Evolutionary conservation across 257 asterid species (phyloP).

Genomic region (Verbascum thapsus): DNA sequence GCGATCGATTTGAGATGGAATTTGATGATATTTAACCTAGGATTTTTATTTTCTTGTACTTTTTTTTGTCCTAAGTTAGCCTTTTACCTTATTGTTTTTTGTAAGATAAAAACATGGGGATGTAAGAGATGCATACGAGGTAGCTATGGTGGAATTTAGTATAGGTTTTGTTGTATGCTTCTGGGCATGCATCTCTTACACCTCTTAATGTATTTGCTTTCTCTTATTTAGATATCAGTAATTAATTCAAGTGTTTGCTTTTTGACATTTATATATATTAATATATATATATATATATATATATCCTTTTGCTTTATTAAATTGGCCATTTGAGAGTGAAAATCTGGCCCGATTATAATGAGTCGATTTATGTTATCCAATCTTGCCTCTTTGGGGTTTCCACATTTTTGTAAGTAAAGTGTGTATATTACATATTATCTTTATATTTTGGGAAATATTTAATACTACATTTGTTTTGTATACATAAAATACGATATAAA

Average conservation of each 20-base stretch:
- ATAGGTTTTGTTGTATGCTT: constrained; percentile 21
- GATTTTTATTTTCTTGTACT: not conserved
- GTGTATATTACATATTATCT: too few relatives aligned
- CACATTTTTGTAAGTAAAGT: too few relatives aligned
- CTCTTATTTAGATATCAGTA: not conserved
- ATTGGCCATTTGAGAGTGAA: too few relatives aligned
- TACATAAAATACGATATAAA: too few relatives aligned
- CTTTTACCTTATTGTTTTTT: not conserved
- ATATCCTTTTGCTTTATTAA: not conserved
- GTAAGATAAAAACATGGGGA: constrained; percentile 24
- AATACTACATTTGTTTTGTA: too few relatives aligned
- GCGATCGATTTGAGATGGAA: too few relatives aligned
- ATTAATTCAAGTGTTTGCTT: not conserved
- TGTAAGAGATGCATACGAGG: constrained; percentile 49
- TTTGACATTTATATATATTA: not conserved
- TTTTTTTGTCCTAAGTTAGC: not conserved
- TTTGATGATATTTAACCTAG: constrained; percentile 24
- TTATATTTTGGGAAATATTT: too few relatives aligned
- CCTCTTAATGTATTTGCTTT: constrained; percentile 26
- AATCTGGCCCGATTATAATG: too few relatives aligned
- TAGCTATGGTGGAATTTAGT: constrained; percentile 16
- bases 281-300: too few relatives aligned
- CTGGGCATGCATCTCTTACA: constrained; percentile 51
- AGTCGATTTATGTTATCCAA: too few relatives aligned
- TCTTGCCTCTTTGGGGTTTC: too few relatives aligned